A percentile compares a stretch with the other conserved stretches of the same genome.
Evolutionary conservation across 1,139 yeast genomes (phyloP).

Genomic region (Kluyveromyces sp.): DNA sequence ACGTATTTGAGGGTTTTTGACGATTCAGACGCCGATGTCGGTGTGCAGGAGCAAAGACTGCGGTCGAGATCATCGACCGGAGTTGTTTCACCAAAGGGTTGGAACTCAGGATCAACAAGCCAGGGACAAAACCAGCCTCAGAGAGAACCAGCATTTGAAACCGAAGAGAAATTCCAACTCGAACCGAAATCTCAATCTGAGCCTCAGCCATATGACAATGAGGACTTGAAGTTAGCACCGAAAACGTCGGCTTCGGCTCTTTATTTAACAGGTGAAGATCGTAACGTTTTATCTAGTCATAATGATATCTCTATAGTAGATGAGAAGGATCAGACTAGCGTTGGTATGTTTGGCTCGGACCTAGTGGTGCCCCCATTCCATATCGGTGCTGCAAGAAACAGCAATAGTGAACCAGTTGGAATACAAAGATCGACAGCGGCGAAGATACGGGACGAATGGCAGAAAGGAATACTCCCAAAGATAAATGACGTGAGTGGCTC

Average conservation of each 20-base stretch:
- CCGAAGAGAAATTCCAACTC: too few species aligned
- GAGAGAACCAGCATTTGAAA: too few species aligned
- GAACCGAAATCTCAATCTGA: background rate
- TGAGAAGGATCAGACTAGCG: slow-evolving; percentile 2
- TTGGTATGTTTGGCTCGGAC: background rate
- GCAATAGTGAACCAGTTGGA: background rate
- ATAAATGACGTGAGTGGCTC: background rate
- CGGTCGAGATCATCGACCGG: background rate
- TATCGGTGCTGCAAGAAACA: slow-evolving; percentile 2
- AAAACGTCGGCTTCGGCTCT: slow-evolving; percentile 3
- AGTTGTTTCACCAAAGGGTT: background rate
- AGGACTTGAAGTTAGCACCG: background rate
- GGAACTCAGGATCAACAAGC: too few species aligned
- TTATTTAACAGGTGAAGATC: slow-evolving; percentile 3
- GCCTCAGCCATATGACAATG: background rate
- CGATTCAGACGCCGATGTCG: slow-evolving; percentile 20
- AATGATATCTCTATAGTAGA: slow-evolving; percentile 4
- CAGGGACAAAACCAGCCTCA: too few species aligned
- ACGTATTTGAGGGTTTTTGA: slow-evolving; percentile 31
- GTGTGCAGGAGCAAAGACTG: slow-evolving; percentile 3
- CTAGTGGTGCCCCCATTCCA: slow-evolving; percentile 2
- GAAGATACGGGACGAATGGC: background rate
- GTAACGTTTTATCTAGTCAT: slow-evolving; percentile 1
- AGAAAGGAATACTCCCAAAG: background rate
- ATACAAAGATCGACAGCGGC: background rate